Evolutionary conservation across 306 rosid genomes (phyloP), one percentile per base, ranked within the genome.

Genomic region (Vigna reflexopilosa): DNA sequence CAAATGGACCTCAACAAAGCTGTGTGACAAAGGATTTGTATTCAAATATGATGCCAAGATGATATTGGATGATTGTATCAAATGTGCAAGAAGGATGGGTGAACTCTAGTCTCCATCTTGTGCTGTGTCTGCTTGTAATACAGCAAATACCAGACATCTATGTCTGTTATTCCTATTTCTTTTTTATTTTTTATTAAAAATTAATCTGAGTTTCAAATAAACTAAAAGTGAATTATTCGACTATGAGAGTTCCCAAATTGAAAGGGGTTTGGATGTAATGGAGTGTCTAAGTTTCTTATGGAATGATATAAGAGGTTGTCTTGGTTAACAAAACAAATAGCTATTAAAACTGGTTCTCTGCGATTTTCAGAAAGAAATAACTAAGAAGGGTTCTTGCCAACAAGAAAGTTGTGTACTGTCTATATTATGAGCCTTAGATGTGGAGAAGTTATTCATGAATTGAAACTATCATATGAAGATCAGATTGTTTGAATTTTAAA

Each of bases 11-110:
- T 86, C 86, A 47, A 80, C 70, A 28, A 84, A 83, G 82, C 84
- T 90, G 20, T 47, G 9, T 50, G 86, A 80, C 47, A 76, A 74
- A 75, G 90, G 93, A 38, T 87, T 87, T 78, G 83, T 36, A 3
- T 87, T 49, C 79, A 91, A 86, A 44, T 54, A 78, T 67, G 89
- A 81, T 17, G 14, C 50, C 17, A 79, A 87, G 62, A 81, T 57
- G 84, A 76, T 88, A 80, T 72, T 90, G 44, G 90, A 87, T 69
- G 89, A 82, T 49, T 63, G 73, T 61, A 45, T 88, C 32, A 67
- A 9, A 16, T 80, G 77, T n/a, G 90, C 87, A n/a, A 85, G 45
- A 77, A 87, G 72, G 42, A 13, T 51, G 32, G 78, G 86, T 17
- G 45, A 70, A 62, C 72, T 86, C 68, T 80, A 85, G 34, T 73